A percentile compares a stretch with the other conserved stretches of the same genome.
These are phyloP conservation scores for Suillus tomentosus DNA, from an alignment of 768 basidiomycete species.

Conservation along the genomic window DNA sequence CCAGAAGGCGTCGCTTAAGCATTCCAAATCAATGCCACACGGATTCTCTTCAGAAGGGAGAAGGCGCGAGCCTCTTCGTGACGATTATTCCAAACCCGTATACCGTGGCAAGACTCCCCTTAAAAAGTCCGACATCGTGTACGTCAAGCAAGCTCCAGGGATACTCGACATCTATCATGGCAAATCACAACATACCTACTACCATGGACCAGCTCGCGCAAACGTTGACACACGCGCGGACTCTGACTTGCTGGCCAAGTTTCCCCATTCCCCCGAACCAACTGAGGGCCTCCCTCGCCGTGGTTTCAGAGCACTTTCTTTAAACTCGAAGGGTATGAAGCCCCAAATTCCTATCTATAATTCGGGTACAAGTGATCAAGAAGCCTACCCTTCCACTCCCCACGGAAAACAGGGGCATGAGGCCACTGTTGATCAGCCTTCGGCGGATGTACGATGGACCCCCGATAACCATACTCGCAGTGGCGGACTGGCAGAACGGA, in stretches of 20 bases:
- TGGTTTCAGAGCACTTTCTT: background rate
- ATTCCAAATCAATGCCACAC: background rate
- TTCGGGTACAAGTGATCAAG: too few species aligned
- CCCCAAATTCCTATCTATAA: too few species aligned
- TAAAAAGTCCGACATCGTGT: constrained; percentile 6
- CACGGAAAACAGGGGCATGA: constrained; percentile 6
- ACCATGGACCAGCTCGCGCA: background rate
- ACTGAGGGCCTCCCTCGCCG: background rate
- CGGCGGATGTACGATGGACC: background rate
- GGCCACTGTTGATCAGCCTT: background rate
- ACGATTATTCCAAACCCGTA: constrained; percentile 7
- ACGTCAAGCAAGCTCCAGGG: constrained; percentile 4
- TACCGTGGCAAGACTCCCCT: constrained; percentile 17
- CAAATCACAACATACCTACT: background rate
- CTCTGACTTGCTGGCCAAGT: background rate
- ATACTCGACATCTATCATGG: constrained; percentile 8
- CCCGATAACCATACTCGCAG: background rate
- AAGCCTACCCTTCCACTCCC: background rate
- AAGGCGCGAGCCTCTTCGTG: background rate
- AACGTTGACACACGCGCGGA: constrained; percentile 7
- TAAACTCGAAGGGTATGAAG: background rate
- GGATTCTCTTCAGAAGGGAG: constrained; percentile 9
- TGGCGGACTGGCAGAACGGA: constrained; percentile 3
- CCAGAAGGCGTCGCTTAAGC: background rate
- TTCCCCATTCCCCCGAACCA: background rate